These are phyloP conservation scores for Penicillium argentinense DNA, from an alignment of 495 filamentous ascomycete species.

Conservation along the genomic window DNA sequence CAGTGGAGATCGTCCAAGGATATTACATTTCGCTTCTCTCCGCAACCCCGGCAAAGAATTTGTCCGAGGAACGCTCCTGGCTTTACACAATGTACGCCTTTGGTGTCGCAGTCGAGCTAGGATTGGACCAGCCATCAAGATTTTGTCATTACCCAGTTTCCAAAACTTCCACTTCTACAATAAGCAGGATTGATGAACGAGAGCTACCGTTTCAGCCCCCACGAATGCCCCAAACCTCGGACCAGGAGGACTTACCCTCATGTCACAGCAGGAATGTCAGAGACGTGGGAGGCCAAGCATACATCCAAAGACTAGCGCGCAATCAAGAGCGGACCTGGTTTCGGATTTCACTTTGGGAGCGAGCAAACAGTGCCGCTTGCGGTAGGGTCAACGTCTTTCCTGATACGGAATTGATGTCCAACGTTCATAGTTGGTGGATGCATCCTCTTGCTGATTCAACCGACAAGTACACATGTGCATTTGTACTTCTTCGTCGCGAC, in stretches of 20 bases:
- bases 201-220: neutral
- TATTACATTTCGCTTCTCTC: slow-evolving; percentile 31
- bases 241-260: too few species aligned
- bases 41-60: slow-evolving; percentile 22
- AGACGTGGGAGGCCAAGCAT: neutral
- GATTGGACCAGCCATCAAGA: slow-evolving; percentile 26
- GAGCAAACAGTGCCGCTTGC: slow-evolving; percentile 29
- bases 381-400: slow-evolving; percentile 25
- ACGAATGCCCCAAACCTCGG: too few species aligned
- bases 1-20: slow-evolving; percentile 59
- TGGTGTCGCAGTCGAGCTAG: slow-evolving; percentile 24
- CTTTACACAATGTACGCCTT: slow-evolving; percentile 31
- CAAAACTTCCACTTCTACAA: too few species aligned
- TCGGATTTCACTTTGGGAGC: slow-evolving; percentile 27
- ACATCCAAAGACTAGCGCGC: slow-evolving; percentile 15
- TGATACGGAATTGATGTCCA: slow-evolving; percentile 21
- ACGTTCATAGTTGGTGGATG: slow-evolving; percentile 26
- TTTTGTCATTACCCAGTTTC: too few species aligned
- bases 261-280: too few species aligned
- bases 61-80: slow-evolving; percentile 27
- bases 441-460: slow-evolving; percentile 25
- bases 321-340: slow-evolving; percentile 31
- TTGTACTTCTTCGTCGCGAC: slow-evolving; percentile 24
- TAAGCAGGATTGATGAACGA: neutral
- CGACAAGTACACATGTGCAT: slow-evolving; percentile 28